phyloP scores from a whole-genome alignment of 192 early-diverging fungal genomes.

The Martensiomyces pterosporus region DNA sequence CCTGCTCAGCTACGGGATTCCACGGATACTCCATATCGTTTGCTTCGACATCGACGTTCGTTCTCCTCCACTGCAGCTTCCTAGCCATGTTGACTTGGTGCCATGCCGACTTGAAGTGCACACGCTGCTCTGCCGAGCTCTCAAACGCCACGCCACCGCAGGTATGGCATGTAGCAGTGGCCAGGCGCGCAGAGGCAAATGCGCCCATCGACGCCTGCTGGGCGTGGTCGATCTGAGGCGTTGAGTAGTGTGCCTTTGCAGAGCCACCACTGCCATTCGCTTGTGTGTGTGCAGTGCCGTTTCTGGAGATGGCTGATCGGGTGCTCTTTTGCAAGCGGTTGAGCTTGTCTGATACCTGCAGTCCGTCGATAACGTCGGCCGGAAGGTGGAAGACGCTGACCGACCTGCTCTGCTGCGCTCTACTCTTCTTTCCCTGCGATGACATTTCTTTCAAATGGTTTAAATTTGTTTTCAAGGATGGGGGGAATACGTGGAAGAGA shows the following conservation, averaged over 20 bases:
- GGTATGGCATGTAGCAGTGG: slow-evolving; percentile 22
- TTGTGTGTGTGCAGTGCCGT: slow-evolving; percentile 4
- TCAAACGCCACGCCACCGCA: slow-evolving; percentile 41
- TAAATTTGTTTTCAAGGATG: too few relatives aligned
- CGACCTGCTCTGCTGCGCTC: neutral
- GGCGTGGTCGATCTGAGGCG: slow-evolving; percentile 3
- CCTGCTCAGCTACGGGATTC: slow-evolving; percentile 6
- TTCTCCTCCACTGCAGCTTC: slow-evolving; percentile 21
- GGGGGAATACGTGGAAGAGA: too few relatives aligned
- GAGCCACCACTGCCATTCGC: too few relatives aligned
- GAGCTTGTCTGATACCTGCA: neutral
- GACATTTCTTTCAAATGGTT: neutral
- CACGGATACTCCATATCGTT: slow-evolving; percentile 20
- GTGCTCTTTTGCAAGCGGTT: neutral
- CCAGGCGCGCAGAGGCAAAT: slow-evolving; percentile 22
- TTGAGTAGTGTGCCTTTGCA: slow-evolving; percentile 26
- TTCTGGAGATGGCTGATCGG: neutral
- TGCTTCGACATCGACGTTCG: neutral
- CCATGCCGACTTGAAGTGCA: slow-evolving; percentile 17
- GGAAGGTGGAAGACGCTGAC: slow-evolving; percentile 11
- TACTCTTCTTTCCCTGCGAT: neutral
- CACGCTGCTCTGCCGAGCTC: slow-evolving; percentile 14
- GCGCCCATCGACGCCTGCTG: slow-evolving; percentile 1
- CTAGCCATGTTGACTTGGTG: slow-evolving; percentile 22
- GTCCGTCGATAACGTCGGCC: neutral